Base-by-base conservation (phyloP, 2,329 filamentous ascomycete species). In the Rhynchosporium secalis region DNA sequence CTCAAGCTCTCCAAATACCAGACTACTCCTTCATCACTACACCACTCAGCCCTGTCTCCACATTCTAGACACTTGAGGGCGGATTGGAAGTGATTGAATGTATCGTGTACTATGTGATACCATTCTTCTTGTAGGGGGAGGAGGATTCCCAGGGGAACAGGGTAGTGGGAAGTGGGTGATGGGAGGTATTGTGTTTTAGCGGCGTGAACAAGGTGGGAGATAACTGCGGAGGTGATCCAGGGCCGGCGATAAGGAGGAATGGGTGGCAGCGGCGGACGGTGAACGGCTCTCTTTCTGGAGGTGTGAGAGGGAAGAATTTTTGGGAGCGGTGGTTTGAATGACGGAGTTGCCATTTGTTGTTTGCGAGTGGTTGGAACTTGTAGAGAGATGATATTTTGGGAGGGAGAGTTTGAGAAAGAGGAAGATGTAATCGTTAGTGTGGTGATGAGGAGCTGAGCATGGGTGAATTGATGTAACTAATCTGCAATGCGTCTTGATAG, bases 71-170 rank as follows among this genome's bases (percentile, higher is more conserved):
- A 60, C 2, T 13, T 31, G 26, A 60, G n/a, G 8, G 36, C 9
- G 4, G 15, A 12, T 10, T 3, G 1, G 33, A 54, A 54, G 1
- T 10, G 33, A 15, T 15, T 20, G 33, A 54, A 54, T n/a, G 7
- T 40, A n/a, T 54, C 49, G 49, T 54, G 49, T 4, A 54, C 49
- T 31, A 54, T 41, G 33, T 54, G 49, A 3, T 54, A 33, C 49
- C 49, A 54, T 54, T 54, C 49, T 54, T 54, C 49, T 40, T 40
- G 49, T n/a, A 54, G 33, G 8, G n/a, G 2, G 49, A 26, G 26
- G 9, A 26, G 33, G 36, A 54, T 40, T 28, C 10, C 15, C 1
- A 8, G 13, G 13, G 49, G 33, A 2, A 54, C 5, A 5, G 31
- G 12, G n/a, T 26, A 6, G 33, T 8, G 9, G 6, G 49, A 33